phyloP scores from a whole-genome alignment of 2,329 filamentous ascomycete genomes.

The Aspergillus fumigatiaffinis region DNA sequence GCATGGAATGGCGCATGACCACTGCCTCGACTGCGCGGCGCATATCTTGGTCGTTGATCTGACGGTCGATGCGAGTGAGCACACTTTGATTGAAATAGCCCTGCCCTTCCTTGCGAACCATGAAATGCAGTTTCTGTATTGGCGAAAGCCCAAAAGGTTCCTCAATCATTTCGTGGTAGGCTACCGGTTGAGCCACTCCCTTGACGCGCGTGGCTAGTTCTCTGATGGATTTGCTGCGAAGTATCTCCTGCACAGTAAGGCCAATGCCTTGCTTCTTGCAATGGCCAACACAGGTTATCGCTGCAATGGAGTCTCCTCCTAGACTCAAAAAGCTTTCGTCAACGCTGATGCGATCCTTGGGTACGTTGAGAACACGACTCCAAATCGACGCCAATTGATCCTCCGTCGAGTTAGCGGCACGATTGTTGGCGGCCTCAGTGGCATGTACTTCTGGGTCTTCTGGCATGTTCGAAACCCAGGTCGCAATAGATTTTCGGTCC shows the following conservation, averaged over 20 bases:
- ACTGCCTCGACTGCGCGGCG: conserved; percentile 28
- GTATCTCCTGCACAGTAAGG: conserved; percentile 46
- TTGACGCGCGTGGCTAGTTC: conserved; percentile 31
- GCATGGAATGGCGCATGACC: conserved; percentile 36
- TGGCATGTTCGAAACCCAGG: conserved; percentile 30
- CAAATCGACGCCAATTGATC: conserved; percentile 31
- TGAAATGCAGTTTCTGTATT: conserved; percentile 38
- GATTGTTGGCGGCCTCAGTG: neutral
- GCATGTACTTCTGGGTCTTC: conserved; percentile 22
- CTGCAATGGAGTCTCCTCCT: conserved; percentile 49
- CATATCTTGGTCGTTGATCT: conserved; percentile 21
- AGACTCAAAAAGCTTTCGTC: conserved; percentile 42
- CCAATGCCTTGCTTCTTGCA: conserved; percentile 45
- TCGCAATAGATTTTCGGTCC: conserved; percentile 38
- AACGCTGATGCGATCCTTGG: conserved; percentile 28
- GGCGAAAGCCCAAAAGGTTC: conserved; percentile 33
- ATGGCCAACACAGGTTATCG: conserved; percentile 48
- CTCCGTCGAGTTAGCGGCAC: conserved; percentile 25
- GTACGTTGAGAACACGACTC: conserved; percentile 39
- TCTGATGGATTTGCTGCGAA: conserved; percentile 46
- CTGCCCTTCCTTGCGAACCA: conserved; percentile 28
- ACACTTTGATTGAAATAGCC: conserved; percentile 40
- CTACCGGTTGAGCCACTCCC: conserved; percentile 25
- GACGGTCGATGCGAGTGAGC: conserved; percentile 27
- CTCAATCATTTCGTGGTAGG: conserved; percentile 32